These are phyloP conservation scores for Clathrus columnatus DNA, from an alignment of 768 basidiomycete species.

Conservation along the genomic window DNA sequence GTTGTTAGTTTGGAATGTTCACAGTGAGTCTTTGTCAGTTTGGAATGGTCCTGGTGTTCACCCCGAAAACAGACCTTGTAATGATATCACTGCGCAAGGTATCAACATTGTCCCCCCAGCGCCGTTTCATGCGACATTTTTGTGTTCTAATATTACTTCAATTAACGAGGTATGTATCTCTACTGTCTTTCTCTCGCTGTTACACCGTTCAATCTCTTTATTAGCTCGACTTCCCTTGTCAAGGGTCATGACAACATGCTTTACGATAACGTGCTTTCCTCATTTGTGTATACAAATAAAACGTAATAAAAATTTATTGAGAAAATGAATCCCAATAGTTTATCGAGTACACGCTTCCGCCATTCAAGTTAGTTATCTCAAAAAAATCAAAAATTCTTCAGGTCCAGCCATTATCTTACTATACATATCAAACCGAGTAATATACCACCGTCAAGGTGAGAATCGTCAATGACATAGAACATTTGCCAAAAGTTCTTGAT, in stretches of 20 bases:
- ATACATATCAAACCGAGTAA: background rate
- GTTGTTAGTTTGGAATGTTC: conserved; percentile 52
- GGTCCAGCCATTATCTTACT: too few relatives aligned
- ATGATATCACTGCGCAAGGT: conserved; percentile 29
- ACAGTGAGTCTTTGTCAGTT: conserved; percentile 11
- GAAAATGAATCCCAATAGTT: too few relatives aligned
- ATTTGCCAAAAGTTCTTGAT: background rate
- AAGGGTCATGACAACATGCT: too few relatives aligned
- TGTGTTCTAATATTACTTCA: conserved; percentile 47
- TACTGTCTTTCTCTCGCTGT: background rate
- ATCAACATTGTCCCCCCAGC: conserved; percentile 24
- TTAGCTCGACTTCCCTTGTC: background rate
- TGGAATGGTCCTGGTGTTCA: too few relatives aligned
- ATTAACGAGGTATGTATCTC: conserved; percentile 26
- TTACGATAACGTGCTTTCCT: too few relatives aligned
- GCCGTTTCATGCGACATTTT: conserved; percentile 30
- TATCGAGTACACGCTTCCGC: too few relatives aligned
- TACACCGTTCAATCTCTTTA: background rate
- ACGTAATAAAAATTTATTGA: too few relatives aligned
- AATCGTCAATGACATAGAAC: background rate
- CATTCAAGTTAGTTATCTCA: too few relatives aligned
- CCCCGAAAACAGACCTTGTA: conserved; percentile 17
- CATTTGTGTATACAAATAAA: too few relatives aligned
- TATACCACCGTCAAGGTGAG: background rate
- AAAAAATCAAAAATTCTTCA: too few relatives aligned